Percentiles rank a stretch among this genome's conserved stretches.
Evolutionary conservation across 352 stramenopile species (phyloP).

Genomic region (Thalassiosira exigua): DNA sequence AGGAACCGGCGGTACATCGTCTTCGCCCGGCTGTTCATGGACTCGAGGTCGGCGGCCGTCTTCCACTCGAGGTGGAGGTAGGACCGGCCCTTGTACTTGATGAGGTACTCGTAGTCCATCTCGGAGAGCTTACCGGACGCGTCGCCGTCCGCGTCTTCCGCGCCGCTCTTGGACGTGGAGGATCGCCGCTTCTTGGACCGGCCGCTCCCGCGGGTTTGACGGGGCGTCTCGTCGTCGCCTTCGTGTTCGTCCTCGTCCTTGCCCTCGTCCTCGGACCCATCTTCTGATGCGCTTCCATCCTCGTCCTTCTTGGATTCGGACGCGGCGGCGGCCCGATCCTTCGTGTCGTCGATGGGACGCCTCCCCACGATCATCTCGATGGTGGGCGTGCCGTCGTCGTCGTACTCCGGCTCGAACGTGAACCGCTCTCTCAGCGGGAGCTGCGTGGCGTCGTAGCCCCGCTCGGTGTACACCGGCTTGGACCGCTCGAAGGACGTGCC

Average conservation of each 20-base stretch:
- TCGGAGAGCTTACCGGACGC: slow-evolving; percentile 31
- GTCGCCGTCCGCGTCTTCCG: slow-evolving; percentile 22
- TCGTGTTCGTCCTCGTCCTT: slow-evolving; percentile 27
- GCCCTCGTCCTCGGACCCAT: slow-evolving; percentile 27
- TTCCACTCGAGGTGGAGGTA: slow-evolving; percentile 88
- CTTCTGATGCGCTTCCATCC: slow-evolving; percentile 32
- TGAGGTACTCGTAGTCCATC: slow-evolving; percentile 88
- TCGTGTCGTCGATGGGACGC: slow-evolving; percentile 74
- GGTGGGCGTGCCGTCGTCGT: slow-evolving; percentile 83
- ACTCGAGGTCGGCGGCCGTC: slow-evolving; percentile 82
- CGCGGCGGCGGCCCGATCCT: slow-evolving; percentile 34
- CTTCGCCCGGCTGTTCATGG: slow-evolving; percentile 84
- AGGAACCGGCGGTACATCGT: slow-evolving; percentile 83
- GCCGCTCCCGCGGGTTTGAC: background rate
- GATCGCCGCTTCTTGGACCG: slow-evolving; percentile 27
- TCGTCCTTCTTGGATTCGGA: slow-evolving; percentile 32
- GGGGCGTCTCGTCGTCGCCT: slow-evolving; percentile 17
- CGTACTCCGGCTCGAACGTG: slow-evolving; percentile 85
- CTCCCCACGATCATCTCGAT: slow-evolving; percentile 87
- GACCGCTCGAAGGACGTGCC: slow-evolving; percentile 40
- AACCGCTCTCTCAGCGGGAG: slow-evolving; percentile 81
- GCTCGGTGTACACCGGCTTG: slow-evolving; percentile 75
- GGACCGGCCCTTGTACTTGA: slow-evolving; percentile 87
- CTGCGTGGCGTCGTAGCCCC: slow-evolving; percentile 77
- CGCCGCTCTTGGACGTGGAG: slow-evolving; percentile 19